These are phyloP conservation scores for Colletotrichum eremochloae DNA, from an alignment of 2,329 filamentous ascomycete species.

Conservation along the genomic window DNA sequence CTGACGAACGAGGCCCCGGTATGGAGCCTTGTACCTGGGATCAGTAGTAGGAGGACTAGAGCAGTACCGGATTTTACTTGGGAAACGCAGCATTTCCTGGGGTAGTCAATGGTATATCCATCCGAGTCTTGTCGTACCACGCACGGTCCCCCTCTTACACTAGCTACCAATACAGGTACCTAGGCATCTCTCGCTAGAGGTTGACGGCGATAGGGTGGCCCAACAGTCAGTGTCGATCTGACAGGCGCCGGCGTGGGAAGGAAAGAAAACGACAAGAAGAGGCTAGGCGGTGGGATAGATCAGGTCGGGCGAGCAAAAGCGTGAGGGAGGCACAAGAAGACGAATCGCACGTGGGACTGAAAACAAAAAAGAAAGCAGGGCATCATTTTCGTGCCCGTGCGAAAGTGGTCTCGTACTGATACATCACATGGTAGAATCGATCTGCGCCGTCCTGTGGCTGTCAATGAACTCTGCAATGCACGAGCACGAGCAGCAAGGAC, in stretches of 20 bases:
- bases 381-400: slow-evolving; percentile 1
- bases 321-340: slow-evolving; percentile 7
- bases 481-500: slow-evolving; percentile 2
- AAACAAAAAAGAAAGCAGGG: neutral
- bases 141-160: slow-evolving; percentile 29
- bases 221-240: slow-evolving; percentile 20
- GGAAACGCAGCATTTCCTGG: neutral
- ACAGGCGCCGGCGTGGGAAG: slow-evolving; percentile 18
- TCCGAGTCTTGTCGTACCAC: slow-evolving; percentile 3
- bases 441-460: slow-evolving; percentile 20
- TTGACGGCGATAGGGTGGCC: slow-evolving; percentile 19
- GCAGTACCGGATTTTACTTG: neutral
- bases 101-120: slow-evolving; percentile 11
- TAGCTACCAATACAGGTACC: neutral
- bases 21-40: slow-evolving; percentile 10
- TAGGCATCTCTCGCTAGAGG: slow-evolving; percentile 3
- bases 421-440: slow-evolving; percentile 18
- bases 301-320: slow-evolving; percentile 1
- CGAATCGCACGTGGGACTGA: neutral
- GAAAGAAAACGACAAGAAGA: slow-evolving; percentile 2
- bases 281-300: no score
- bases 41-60: neutral
- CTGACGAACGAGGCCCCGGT: neutral
- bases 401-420: slow-evolving; percentile 7
- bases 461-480: slow-evolving; percentile 30